A percentile compares a stretch with the other conserved stretches of the same genome.
phyloP scores from a whole-genome alignment of 345 rosid genomes.

The Syzygium aromaticum region DNA sequence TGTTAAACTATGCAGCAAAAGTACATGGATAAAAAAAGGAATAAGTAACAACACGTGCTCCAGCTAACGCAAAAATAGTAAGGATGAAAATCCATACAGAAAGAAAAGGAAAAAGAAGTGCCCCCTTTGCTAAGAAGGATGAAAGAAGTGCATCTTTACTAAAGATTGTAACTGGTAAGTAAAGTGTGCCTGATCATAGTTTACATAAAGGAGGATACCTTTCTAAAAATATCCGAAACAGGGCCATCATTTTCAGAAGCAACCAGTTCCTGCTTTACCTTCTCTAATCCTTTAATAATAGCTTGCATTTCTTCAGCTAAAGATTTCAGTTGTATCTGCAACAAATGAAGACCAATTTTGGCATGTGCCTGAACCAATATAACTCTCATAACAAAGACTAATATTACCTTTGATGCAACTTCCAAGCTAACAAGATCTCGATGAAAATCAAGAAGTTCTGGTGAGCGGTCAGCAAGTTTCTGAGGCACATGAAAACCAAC shows the following conservation, averaged over 20 bases:
- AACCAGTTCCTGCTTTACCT: slow-evolving; percentile 75
- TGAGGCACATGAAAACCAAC: slow-evolving; percentile 13
- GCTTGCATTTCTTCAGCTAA: slow-evolving; percentile 99
- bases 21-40: not conserved
- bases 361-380: slow-evolving; percentile 2
- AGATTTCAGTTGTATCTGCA: slow-evolving; percentile 92
- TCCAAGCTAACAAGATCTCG: slow-evolving; percentile 80
- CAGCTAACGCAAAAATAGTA: not conserved
- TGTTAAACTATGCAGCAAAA: not conserved
- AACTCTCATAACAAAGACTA: not conserved
- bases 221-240: slow-evolving; percentile 76
- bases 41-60: not conserved
- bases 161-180: not conserved
- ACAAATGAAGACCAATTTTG: slow-evolving; percentile 1
- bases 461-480: slow-evolving; percentile 76
- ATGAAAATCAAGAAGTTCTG: slow-evolving; percentile 77
- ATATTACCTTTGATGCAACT: slow-evolving; percentile 69
- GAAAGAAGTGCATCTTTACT: not conserved
- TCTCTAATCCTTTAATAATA: slow-evolving; percentile 88
- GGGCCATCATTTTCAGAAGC: slow-evolving; percentile 95
- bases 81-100: not conserved
- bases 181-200: not conserved
- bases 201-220: slow-evolving; percentile 27
- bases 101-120: not conserved
- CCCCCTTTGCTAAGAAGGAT: not conserved